Conservation (phyloP, 2,329 filamentous ascomycete species). For the Colletotrichum magnum region DNA sequence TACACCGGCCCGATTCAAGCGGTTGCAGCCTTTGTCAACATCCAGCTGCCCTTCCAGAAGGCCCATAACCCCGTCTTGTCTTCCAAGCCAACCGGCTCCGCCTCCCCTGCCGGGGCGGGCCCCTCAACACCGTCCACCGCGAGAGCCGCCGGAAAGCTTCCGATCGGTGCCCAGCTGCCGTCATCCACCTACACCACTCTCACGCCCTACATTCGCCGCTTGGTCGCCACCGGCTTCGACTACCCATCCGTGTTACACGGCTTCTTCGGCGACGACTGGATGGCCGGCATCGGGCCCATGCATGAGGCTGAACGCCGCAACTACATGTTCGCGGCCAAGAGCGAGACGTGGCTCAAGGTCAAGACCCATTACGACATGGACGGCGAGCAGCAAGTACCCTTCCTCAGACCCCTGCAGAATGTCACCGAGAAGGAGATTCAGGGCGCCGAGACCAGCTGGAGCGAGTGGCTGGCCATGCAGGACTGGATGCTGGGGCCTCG, state of each 20-base stretch:
- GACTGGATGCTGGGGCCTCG: slow-evolving; percentile 98
- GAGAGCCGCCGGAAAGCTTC: slow-evolving; percentile 50
- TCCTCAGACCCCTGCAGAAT: slow-evolving; percentile 85
- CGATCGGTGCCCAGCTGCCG: slow-evolving; percentile 43
- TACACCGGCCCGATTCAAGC: slow-evolving; percentile 87
- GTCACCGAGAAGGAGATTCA: slow-evolving; percentile 85
- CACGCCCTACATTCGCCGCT: slow-evolving; percentile 89
- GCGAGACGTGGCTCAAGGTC: slow-evolving; percentile 88
- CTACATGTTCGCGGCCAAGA: slow-evolving; percentile 95
- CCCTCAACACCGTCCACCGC: slow-evolving; percentile 47
- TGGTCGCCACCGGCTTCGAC: slow-evolving; percentile 94
- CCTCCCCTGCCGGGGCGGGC: slow-evolving; percentile 51
- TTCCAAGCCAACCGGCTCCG: slow-evolving; percentile 51
- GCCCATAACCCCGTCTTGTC: slow-evolving; percentile 59
- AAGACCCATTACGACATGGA: slow-evolving; percentile 93
- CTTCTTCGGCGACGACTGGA: slow-evolving; percentile 97
- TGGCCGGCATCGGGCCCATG: slow-evolving; percentile 81
- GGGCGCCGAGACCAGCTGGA: slow-evolving; percentile 88
- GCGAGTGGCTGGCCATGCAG: slow-evolving; percentile 95
- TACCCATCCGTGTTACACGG: slow-evolving; percentile 88
- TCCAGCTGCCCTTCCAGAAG: slow-evolving; percentile 88
- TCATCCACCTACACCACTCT: slow-evolving; percentile 71
- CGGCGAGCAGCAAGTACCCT: slow-evolving; percentile 87
- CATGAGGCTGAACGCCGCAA: slow-evolving; percentile 93
- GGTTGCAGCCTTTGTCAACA: slow-evolving; percentile 91